These are phyloP conservation scores for Pseudocercospora musae DNA, from an alignment of 2,329 filamentous ascomycete genomes.

Conservation along the genomic window DNA sequence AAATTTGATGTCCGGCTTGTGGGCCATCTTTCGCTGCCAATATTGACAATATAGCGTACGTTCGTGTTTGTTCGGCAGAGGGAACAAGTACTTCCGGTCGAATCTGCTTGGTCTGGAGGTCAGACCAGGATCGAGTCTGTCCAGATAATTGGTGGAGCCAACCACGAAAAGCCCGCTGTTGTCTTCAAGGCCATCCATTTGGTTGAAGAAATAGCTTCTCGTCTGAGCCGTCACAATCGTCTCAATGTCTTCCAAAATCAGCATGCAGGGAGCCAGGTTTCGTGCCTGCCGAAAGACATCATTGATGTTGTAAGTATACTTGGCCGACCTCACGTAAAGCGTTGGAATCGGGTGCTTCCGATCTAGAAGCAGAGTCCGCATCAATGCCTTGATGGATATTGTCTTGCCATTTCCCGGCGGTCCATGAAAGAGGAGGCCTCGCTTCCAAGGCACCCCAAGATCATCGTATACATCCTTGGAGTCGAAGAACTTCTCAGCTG, in stretches of 20 bases:
- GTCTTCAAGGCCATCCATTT: constrained; percentile 64
- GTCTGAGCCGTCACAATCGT: constrained; percentile 61
- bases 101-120: constrained; percentile 62
- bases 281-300: constrained; percentile 59
- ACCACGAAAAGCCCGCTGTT: constrained; percentile 69
- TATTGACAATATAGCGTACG: constrained; percentile 59
- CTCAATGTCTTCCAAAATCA: constrained; percentile 71
- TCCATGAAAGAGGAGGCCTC: constrained; percentile 38
- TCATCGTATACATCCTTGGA: constrained; percentile 40
- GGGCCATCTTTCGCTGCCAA: constrained; percentile 58
- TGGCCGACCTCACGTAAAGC: constrained; percentile 41
- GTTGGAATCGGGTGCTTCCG: constrained; percentile 38
- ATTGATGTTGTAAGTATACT: constrained; percentile 44
- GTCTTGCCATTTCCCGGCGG: constrained; percentile 45
- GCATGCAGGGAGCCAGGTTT: constrained; percentile 62
- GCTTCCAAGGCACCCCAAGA: constrained; percentile 48
- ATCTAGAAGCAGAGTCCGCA: constrained; percentile 39
- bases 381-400: constrained; percentile 41
- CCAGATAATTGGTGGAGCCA: constrained; percentile 47
- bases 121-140: constrained; percentile 62
- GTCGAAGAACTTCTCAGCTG: constrained; percentile 43
- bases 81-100: constrained; percentile 65
- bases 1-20: constrained; percentile 58
- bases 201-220: constrained; percentile 68
- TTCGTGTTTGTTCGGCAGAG: constrained; percentile 48